Conservation (phyloP, 140 eudicot genomes). For the Senecio squalidus region DNA sequence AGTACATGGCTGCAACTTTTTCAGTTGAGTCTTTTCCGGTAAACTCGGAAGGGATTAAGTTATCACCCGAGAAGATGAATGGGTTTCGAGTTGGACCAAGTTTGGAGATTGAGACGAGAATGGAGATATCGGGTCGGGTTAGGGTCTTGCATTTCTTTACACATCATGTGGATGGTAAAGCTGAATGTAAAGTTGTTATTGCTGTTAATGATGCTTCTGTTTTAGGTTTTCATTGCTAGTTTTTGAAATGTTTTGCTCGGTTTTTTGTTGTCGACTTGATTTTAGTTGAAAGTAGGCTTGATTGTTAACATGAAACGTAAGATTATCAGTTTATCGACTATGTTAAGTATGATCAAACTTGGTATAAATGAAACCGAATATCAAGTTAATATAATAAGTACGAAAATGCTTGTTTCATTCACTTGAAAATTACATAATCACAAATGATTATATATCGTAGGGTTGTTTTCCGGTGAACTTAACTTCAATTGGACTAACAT, state of each 20-base stretch:
- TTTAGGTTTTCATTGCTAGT: slow-evolving; percentile 66
- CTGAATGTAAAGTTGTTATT: slow-evolving; percentile 44
- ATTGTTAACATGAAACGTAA: not conserved
- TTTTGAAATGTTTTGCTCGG: not conserved
- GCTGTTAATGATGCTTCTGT: slow-evolving; percentile 65
- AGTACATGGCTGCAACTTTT: slow-evolving; percentile 76
- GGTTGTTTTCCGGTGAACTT: slow-evolving; percentile 87
- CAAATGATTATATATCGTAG: slow-evolving; percentile 47
- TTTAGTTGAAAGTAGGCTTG: not conserved
- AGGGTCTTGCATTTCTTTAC: slow-evolving; percentile 54
- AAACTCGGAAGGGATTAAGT: slow-evolving; percentile 4
- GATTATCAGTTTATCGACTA: not conserved
- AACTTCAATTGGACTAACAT: slow-evolving; percentile 82
- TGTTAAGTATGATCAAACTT: not conserved
- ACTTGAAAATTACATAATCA: slow-evolving; percentile 23
- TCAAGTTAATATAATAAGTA: not conserved
- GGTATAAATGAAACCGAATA: not conserved
- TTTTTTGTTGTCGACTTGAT: not conserved
- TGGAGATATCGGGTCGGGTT: slow-evolving; percentile 82
- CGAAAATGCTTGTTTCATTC: slow-evolving; percentile 16
- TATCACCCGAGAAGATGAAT: slow-evolving; percentile 33
- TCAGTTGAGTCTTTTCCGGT: slow-evolving; percentile 52
- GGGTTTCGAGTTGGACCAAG: slow-evolving; percentile 49
- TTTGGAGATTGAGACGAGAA: slow-evolving; percentile 55
- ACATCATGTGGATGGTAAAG: slow-evolving; percentile 52